Base-by-base conservation (phyloP, 2,329 filamentous ascomycete genomes). In the Lasiodiplodia sp. region DNA sequence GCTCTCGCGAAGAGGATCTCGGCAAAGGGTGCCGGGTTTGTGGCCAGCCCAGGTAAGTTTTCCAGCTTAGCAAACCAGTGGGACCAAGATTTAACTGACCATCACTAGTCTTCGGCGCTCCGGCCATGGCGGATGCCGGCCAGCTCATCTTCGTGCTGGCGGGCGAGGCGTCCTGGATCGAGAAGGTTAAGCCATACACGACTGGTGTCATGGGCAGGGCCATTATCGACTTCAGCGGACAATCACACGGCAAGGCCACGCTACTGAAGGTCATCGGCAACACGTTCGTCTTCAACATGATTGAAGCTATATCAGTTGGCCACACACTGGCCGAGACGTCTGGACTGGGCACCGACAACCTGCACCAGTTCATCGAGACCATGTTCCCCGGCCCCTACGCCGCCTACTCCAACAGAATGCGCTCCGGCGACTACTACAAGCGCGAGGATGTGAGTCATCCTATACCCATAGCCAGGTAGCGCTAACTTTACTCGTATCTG, bases 261-360 rank as follows among this genome's bases (percentile, higher is more conserved):
- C 86, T 88, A 56, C 83, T 97, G 58, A 96, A 97, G 81, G 84
- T 97, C 23, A 86, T 97, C 11, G 94, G 94, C 68, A 97, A 97
- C 79, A 92, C 91, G 0, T 94, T 97, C 77, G 86, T 97, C 73
- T 78, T 96, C 51, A 92, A 92, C 81, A 94, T 94, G 87, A 87
- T 94, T 28, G 91, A 94, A 75, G 87, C 92, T 64, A 82, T 97
- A 4, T 89, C 92, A 1, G 93, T 97, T 81, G 91, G 90, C 6
- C 87, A 95, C 75, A 88, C 91, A 0, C 81, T 94, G 6, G 93
- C 93, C 5, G 93, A 97, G 79, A 95, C 94, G 79, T 86, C 87
- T 0, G 93, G 93, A 0, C 82, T 97, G 2, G 93, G 92, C 2
- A 85, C 85, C 0, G 87, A 90, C 1, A 87, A 89, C 47, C 80